Evolutionary conservation across 1,284 basidiomycete species (phyloP).

Genomic region (Sporisorium graminicola): DNA sequence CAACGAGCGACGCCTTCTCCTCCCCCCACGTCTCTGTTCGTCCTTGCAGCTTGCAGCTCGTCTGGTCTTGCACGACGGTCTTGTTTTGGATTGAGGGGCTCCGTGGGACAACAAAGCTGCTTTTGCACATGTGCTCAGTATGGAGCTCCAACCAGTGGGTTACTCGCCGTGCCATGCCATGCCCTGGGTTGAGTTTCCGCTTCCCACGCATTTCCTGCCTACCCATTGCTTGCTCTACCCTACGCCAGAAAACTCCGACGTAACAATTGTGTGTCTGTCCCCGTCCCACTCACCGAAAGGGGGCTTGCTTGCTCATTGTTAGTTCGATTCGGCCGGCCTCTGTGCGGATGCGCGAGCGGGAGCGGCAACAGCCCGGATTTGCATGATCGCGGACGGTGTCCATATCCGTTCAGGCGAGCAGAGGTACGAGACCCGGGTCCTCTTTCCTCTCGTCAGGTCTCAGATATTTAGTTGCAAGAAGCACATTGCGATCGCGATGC

Average conservation of each 20-base stretch:
- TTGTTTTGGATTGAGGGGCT: slow-evolving; percentile 30
- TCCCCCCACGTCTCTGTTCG: background rate
- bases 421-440: background rate
- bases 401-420: background rate
- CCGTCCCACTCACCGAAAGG: too few relatives aligned
- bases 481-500: slow-evolving; percentile 34
- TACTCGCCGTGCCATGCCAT: too few relatives aligned
- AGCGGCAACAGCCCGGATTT: too few relatives aligned
- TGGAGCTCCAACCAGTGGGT: slow-evolving; percentile 2
- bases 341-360: too few relatives aligned
- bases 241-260: too few relatives aligned
- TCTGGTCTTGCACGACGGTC: background rate
- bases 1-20: too few relatives aligned
- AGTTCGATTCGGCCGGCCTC: too few relatives aligned
- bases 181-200: background rate
- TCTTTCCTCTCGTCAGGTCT: background rate
- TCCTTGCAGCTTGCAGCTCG: slow-evolving; percentile 21
- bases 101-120: slow-evolving; percentile 27
- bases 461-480: background rate
- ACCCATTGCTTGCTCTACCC: background rate
- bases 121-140: background rate
- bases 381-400: too few relatives aligned
- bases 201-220: background rate
- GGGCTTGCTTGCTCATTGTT: too few relatives aligned
- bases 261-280: too few relatives aligned